Evolutionary conservation across 2,329 filamentous ascomycete genomes (phyloP), one percentile per base, ranked within the genome.

Genomic region (Xylaria sp.): DNA sequence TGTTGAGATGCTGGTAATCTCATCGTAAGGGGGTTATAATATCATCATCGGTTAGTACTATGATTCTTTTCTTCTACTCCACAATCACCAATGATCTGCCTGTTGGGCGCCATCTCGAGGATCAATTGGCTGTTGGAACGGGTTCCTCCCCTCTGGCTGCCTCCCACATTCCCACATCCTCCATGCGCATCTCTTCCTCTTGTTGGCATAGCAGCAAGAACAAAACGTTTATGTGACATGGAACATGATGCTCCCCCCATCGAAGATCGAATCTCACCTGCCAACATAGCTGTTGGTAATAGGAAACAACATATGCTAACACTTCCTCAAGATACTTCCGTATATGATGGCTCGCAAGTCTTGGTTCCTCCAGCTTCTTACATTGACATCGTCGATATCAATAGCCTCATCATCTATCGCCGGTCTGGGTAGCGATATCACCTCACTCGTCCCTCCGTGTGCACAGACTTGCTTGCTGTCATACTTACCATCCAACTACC

Each of bases 401-500:
- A 64, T 60, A 63, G 64, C 62, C 51, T 54, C 60, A 44, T 60
- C 65, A 50, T 52, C 63, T 58, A 57, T 54, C 35, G 55, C 68
- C 46, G 58, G 64, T 54, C 68, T 73, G 46, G 65, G 66, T 51
- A 59, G 62, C 39, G 68, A 71, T 52, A 68, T 71, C 52, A 53
- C 58, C 52, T 59, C 60, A 7, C 55, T 68, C 8, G 67, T 72
- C 18, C 71, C 71, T 13, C 52, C 54, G 10, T 73, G 71, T 61
- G 70, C 71, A 44, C 68, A 66, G 59, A 49, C 62, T 48, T 92
- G 89, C 71, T 79, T 91, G 66, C 68, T 79, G 63, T 80, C 80
- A 8, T 91, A 90, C 67, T 75, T 91, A 65, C 71, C 73, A n/a
- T 75, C 78, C 62, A 85, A 87, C 70, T 89, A 83, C 68, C 77